Percentiles rank a stretch among this genome's conserved stretches.
Evolutionary conservation across 2,329 filamentous ascomycete species (phyloP).

Genomic region (Elsinoe ampelina): DNA sequence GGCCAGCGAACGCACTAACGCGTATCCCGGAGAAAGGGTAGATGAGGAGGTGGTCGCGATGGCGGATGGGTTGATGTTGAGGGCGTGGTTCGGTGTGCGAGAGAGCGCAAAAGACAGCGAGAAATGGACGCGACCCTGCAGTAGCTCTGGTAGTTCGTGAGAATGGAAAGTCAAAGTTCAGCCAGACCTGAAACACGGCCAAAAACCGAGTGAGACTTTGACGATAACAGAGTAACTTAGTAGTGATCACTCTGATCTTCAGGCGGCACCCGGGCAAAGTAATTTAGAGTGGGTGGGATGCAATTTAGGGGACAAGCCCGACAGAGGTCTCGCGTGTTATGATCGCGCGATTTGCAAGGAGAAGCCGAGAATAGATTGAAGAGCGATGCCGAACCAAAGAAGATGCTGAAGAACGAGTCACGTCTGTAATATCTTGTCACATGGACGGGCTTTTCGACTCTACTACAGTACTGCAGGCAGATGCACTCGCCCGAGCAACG

Average conservation of each 20-base stretch:
- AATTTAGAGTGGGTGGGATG: not conserved
- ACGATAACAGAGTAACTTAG: no score
- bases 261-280: not conserved
- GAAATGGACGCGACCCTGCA: not conserved
- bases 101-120: not conserved
- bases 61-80: not conserved
- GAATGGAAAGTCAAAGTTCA: not conserved
- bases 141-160: slow-evolving; percentile 6
- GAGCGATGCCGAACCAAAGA: not conserved
- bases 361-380: slow-evolving; percentile 1
- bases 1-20: not conserved
- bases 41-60: not conserved
- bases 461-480: not conserved
- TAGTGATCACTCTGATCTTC: not conserved
- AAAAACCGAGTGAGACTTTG: slow-evolving; percentile 8
- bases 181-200: slow-evolving; percentile 6
- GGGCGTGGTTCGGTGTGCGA: not conserved
- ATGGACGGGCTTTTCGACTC: no score
- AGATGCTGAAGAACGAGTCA: no score
- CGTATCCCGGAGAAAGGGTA: not conserved
- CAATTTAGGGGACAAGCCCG: slow-evolving; percentile 1
- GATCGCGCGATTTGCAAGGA: not conserved
- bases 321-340: not conserved
- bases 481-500: slow-evolving; percentile 1
- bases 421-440: no score